These are phyloP conservation scores for Mycena floridula DNA, from an alignment of 768 basidiomycete genomes.

Conservation along the genomic window DNA sequence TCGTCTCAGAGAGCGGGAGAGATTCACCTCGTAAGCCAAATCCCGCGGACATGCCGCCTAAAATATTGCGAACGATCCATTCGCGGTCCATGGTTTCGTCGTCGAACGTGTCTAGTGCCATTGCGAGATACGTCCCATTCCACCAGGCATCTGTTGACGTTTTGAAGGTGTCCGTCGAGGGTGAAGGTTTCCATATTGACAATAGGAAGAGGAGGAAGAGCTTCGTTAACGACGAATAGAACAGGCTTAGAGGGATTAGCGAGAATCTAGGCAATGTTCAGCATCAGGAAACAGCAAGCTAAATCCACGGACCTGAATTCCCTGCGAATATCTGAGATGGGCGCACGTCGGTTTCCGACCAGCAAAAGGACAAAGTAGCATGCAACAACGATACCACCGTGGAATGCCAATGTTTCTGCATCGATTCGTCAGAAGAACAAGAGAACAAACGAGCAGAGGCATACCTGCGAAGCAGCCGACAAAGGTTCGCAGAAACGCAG, in stretches of 20 bases:
- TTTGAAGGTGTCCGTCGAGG: constrained; percentile 15
- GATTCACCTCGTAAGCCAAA: constrained; percentile 71
- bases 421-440: not conserved
- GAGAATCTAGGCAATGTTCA: constrained; percentile 43
- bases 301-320: constrained; percentile 52
- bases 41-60: constrained; percentile 84
- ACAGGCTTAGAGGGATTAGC: constrained; percentile 68
- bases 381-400: constrained; percentile 54
- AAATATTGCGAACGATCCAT: constrained; percentile 78
- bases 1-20: not conserved
- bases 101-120: constrained; percentile 53
- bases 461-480: constrained; percentile 60
- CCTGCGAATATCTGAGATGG: constrained; percentile 44
- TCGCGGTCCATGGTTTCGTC: constrained; percentile 74
- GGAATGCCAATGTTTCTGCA: constrained; percentile 75
- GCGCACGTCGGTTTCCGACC: constrained; percentile 6
- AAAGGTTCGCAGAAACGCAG: constrained; percentile 51
- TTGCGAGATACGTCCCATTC: constrained; percentile 23
- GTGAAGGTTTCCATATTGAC: constrained; percentile 68
- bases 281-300: not conserved
- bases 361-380: constrained; percentile 43
- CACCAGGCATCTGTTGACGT: constrained; percentile 11
- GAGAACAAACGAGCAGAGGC: constrained; percentile 3
- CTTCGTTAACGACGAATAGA: constrained; percentile 83
- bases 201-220: constrained; percentile 78